phyloP scores from a whole-genome alignment of 2,329 filamentous ascomycete genomes.

The Fusarium newnesense region DNA sequence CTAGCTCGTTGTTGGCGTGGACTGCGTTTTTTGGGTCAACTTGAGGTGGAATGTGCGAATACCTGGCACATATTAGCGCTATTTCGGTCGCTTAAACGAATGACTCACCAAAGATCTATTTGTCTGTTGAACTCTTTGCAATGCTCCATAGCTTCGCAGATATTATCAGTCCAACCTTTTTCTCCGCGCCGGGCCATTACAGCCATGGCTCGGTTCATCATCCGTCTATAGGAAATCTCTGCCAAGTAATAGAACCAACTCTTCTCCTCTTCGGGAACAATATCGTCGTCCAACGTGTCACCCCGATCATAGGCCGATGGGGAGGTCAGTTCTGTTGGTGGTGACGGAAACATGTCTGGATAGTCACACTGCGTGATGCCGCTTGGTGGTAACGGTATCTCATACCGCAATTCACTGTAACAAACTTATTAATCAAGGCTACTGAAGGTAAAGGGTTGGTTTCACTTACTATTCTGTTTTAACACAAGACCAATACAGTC shows the following conservation, averaged over 20 bases:
- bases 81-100: no score
- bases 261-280: not conserved
- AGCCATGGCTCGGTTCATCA: not conserved
- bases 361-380: not conserved
- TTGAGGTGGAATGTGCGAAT: not conserved
- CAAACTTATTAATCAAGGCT: accelerated
- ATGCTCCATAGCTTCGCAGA: not conserved
- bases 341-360: not conserved
- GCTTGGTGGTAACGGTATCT: not conserved
- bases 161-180: not conserved
- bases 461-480: not conserved
- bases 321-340: not conserved
- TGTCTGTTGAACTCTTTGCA: not conserved
- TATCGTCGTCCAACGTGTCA: not conserved
- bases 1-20: not conserved
- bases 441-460: accelerated
- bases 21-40: not conserved
- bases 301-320: not conserved
- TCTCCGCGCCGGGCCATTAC: not conserved
- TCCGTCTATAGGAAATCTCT: not conserved
- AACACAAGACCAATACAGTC: not conserved
- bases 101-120: not conserved
- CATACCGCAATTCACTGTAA: not conserved
- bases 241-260: conserved; percentile 1
- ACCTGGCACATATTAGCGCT: not conserved